phyloP scores from a whole-genome alignment of 2,329 filamentous ascomycete genomes.

The Rosellinia necatrix region DNA sequence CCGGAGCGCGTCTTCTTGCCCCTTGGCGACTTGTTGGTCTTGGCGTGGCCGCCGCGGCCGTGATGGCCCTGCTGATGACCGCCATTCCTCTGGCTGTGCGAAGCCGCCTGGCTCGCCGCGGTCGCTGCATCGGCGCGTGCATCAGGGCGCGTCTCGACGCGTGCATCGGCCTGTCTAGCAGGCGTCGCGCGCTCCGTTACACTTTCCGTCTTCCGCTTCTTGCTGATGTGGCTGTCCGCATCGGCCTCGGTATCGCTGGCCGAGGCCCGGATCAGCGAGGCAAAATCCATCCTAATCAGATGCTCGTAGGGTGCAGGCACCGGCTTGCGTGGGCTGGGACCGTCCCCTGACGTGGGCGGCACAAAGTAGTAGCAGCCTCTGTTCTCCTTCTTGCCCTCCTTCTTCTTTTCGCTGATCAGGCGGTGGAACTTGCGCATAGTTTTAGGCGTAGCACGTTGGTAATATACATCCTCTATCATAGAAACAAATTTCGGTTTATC shows the following conservation, averaged over 20 bases:
- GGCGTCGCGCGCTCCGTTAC: constrained; percentile 4
- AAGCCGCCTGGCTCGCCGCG: no score
- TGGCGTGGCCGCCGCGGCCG: constrained; percentile 20
- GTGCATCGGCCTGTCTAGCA: constrained; percentile 2
- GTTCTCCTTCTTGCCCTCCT: constrained; percentile 59
- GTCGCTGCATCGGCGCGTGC: no score
- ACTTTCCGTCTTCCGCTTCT: constrained; percentile 38
- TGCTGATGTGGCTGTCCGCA: constrained; percentile 36
- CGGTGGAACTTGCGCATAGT: constrained; percentile 56
- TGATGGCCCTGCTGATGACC: constrained; percentile 15
- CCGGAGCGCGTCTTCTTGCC: constrained; percentile 35
- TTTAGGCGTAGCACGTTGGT: constrained; percentile 58
- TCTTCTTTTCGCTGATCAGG: constrained; percentile 59
- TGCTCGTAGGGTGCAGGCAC: constrained; percentile 55
- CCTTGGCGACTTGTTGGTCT: constrained; percentile 28
- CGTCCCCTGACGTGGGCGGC: constrained; percentile 50
- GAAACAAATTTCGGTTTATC: constrained; percentile 56
- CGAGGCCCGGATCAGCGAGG: constrained; percentile 26
- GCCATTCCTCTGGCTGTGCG: constrained; percentile 17
- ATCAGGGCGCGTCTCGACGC: no score
- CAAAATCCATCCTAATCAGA: constrained; percentile 50
- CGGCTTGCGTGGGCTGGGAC: constrained; percentile 50
- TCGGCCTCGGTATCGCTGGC: constrained; percentile 28
- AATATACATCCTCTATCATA: constrained; percentile 63
- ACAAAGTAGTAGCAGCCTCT: constrained; percentile 60